Evolutionary conservation across 23 red algal genomes (phyloP), one percentile per base, ranked within the genome.

Genomic region (Cyanidiococcus yangmingshanensis): DNA sequence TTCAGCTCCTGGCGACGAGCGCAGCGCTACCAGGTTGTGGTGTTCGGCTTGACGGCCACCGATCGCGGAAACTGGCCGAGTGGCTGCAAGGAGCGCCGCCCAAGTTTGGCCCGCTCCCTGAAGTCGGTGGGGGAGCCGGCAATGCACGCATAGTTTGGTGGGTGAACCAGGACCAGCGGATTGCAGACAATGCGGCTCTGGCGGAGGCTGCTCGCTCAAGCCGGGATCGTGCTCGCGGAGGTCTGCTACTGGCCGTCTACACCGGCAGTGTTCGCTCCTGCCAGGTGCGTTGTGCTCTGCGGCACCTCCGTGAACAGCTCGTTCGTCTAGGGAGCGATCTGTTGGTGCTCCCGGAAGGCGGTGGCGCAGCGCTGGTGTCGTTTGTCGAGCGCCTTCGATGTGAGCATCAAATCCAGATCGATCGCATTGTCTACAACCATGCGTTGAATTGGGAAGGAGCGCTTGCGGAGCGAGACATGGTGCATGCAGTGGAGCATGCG

Each of bases 361-460:
- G 32, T 32, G n/a, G n/a, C 3, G n/a, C 21, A 2, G 63, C 63
- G 7, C 63, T 71, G 63, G n/a, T 35, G 63, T 12, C 63, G 63
- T 35, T 71, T 7, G 3, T 71, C 7, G 3, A 3, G 12, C 63
- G 32, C 7, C 32, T 71, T 3, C 63, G 63, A 29, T 7, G 32
- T 7, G 63, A 25, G 63, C 32, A 27, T 30, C 63, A 71, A 29
- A 35, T 71, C n/a, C 63, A 71, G 63, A 35, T 71, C 7, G 63
- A 71, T 35, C 63, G 63, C 63, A 71, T 71, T 29, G 63, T 71
- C 27, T 71, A 17, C 63, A 71, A 71, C 27, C 63, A 71, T 29
- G 63, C 63, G 27, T 3, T 71, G 12, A 71, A 25, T 29, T 25
- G 21, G 63, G 63, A 71, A 2, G 63, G 63, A 29, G 63, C 63